Evolutionary conservation across 192 early-diverging fungal species (phyloP), one percentile per base, ranked within the genome.

Genomic region (Coemansia sp.): DNA sequence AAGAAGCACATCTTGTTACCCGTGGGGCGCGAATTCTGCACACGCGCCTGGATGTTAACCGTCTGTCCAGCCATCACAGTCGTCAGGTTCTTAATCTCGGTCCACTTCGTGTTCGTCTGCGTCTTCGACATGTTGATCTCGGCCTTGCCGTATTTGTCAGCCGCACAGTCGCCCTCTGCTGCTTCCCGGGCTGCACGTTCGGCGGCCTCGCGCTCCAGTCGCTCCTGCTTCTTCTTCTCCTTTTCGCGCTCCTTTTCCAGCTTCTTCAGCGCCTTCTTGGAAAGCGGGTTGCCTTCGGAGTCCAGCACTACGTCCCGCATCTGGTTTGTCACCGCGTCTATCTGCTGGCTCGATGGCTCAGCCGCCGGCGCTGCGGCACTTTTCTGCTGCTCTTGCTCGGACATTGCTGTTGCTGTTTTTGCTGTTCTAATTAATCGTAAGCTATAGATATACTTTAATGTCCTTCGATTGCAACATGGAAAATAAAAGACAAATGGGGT

Each of bases 211-310:
- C 87, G 86, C 9, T 84, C 85, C 68, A 86, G 71, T 40, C 82
- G 84, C 70, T 88, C 90, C 54, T 75, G 67, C 85, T 89, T 87
- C 69, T 82, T 86, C 64, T 67, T 71, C 70, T 90, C 92, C 91
- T 97, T 98, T 74, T 95, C 91, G 50, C 85, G 82, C 77, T 95
- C 89, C 84, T 94, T 94, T 68, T 94, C 89, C 13, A 92, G 88
- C 85, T 98, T 98, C 87, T 98, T 98, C 44, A 97, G 84, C 8
- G 90, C 92, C 71, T 89, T 90, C 82, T 96, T 95, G 45, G 94
- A 92, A 45, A 95, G 85, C 19, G 96, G 93, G 70, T 95, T 90
- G 61, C 95, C 96, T 40, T 96, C 91, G 64, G 91, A 91, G 49
- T 72, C 87, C 25, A 87, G 76, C 8, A 87, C 62, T 55, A 86